Percentiles rank a stretch among this genome's conserved stretches.
Evolutionary conservation across 2,329 filamentous ascomycete species (phyloP).

Genomic region (Colletotrichum chlorophyti): DNA sequence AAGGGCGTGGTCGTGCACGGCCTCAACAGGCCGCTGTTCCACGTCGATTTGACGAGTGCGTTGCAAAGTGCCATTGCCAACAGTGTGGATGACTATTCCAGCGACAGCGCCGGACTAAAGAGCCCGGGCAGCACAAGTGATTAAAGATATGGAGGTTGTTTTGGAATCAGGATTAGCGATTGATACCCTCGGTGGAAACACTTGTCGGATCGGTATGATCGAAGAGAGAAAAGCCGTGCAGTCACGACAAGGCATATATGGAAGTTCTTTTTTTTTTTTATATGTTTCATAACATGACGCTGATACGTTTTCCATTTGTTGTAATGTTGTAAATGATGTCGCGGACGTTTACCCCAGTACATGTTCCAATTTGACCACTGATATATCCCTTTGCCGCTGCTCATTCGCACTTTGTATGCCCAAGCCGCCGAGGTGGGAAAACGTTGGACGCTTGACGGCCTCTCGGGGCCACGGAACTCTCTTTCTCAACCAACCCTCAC

Average conservation of each 20-base stretch:
- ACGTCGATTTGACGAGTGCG: conserved; percentile 89
- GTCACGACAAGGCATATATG: background rate
- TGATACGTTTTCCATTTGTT: too few species aligned
- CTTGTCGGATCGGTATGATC: conserved; percentile 5
- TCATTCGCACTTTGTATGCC: too few species aligned
- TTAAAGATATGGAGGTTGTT: background rate
- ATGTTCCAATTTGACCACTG: too few species aligned
- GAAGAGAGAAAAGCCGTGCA: background rate
- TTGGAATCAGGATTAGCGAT: conserved; percentile 20
- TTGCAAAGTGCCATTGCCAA: conserved; percentile 87
- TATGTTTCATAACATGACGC: too few species aligned
- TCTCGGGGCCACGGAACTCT: too few species aligned
- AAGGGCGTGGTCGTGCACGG: conserved; percentile 77
- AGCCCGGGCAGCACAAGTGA: conserved; percentile 14
- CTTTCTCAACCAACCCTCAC: too few species aligned
- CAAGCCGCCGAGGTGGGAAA: too few species aligned
- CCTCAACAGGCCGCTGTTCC: conserved; percentile 91
- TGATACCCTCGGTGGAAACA: conserved; percentile 24
- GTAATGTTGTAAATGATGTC: too few species aligned
- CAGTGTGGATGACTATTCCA: conserved; percentile 47
- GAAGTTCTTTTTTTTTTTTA: background rate
- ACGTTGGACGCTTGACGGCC: too few species aligned
- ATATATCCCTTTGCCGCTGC: too few species aligned
- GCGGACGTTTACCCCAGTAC: too few species aligned
- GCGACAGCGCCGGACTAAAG: background rate